Percentiles rank a stretch among this genome's conserved stretches.
These are phyloP conservation scores for Colletotrichum lini DNA, from an alignment of 2,329 filamentous ascomycete species.

Conservation along the genomic window DNA sequence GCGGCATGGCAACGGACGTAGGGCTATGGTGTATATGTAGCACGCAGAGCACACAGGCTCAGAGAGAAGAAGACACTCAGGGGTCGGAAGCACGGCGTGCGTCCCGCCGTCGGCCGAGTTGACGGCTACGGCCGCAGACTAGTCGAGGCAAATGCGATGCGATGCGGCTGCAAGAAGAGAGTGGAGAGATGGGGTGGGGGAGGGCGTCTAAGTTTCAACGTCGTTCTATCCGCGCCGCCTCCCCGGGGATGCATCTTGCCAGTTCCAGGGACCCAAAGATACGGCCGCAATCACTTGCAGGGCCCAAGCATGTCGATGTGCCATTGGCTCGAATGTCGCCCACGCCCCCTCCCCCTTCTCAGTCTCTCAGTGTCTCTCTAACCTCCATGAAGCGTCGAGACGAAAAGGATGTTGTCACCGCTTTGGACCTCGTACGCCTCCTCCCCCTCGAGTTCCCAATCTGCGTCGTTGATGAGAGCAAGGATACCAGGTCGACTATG, in stretches of 20 bases:
- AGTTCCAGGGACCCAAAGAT: slow-evolving; percentile 28
- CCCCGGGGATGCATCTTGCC: slow-evolving; percentile 33
- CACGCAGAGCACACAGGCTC: slow-evolving; percentile 1
- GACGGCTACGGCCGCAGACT: slow-evolving; percentile 38
- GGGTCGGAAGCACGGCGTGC: slow-evolving; percentile 34
- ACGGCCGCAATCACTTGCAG: slow-evolving; percentile 36
- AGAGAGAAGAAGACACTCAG: slow-evolving; percentile 9
- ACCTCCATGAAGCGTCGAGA: slow-evolving; percentile 95
- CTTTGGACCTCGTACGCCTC: slow-evolving; percentile 87
- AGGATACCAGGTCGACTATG: slow-evolving; percentile 92
- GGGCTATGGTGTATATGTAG: slow-evolving; percentile 37
- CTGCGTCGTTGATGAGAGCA: slow-evolving; percentile 96
- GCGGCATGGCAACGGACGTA: slow-evolving; percentile 12
- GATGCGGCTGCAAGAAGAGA: slow-evolving; percentile 30
- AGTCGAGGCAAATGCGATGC: slow-evolving; percentile 24
- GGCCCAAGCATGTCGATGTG: slow-evolving; percentile 13
- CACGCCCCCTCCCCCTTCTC: slow-evolving; percentile 26
- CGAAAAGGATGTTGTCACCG: slow-evolving; percentile 92
- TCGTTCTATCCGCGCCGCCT: slow-evolving; percentile 26
- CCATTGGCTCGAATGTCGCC: slow-evolving; percentile 28
- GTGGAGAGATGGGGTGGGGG: slow-evolving; percentile 4
- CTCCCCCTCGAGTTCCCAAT: slow-evolving; percentile 98
- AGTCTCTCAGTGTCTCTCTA: slow-evolving; percentile 56
- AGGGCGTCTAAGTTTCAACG: slow-evolving; percentile 40
- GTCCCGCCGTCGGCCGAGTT: slow-evolving; percentile 29